Evolutionary conservation across 352 stramenopile species (phyloP), one percentile per base, ranked within the genome.

Genomic region (Pythium aphanidermatum): DNA sequence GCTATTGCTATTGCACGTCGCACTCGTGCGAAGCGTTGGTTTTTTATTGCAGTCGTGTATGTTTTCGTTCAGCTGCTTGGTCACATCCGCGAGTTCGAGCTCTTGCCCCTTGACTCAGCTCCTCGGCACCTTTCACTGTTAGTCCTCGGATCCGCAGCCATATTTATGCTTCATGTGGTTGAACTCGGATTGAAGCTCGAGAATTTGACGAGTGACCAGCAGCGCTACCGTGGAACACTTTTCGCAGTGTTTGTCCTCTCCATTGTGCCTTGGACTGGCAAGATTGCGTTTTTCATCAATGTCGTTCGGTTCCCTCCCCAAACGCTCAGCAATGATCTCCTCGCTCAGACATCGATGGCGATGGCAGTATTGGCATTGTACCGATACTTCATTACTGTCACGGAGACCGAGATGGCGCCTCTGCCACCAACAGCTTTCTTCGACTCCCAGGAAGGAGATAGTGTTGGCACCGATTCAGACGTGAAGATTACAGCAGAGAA

Each of bases 351-450:
- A n/a, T 35, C 46, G n/a, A 55, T 55, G 2, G 71, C 67, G 32
- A 36, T 83, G 13, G 4, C 50, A 5, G 40, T 78, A 26, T 55
- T 87, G 25, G 63, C 48, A 11, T 21, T 81, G 10, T 62, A 66
- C 14, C 59, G 58, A 12, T 84, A 83, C 42, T 42, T 71, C 26
- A 58, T 72, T 38, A 65, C 58, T 21, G 33, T 81, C 20, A 74
- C 65, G 20, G 60, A 85, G 25, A 63, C 70, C 12, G 53, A 64
- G 16, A 92, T 89, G 79, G 45, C 75, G 25, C 79, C 79, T 8
- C 53, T 86, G 24, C 79, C 79, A 4, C 79, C 79, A 16, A 79
- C 65, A 1, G 79, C 79, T n/a, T 86, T 87, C 55, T 91, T 91
- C 36, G 74, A 70, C 11, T 63, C 60, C 8, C 68, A 59, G 2